These are phyloP conservation scores for Microcyclospora pomicola DNA, from an alignment of 2,329 filamentous ascomycete genomes.

Conservation along the genomic window DNA sequence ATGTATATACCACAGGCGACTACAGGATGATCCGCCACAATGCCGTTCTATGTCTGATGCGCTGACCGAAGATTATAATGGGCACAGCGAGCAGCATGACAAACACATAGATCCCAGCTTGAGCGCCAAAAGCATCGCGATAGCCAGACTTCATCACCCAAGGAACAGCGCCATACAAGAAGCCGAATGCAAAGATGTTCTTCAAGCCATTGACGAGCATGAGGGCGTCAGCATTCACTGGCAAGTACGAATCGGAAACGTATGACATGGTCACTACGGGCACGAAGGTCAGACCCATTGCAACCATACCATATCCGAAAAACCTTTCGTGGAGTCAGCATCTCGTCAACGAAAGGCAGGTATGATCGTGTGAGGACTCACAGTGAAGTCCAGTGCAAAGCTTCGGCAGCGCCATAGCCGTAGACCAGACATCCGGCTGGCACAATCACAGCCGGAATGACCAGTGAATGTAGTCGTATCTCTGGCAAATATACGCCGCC, in stretches of 20 bases:
- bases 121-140: constrained; percentile 24
- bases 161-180: constrained; percentile 32
- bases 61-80: constrained; percentile 21
- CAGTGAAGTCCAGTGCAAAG: constrained; percentile 30
- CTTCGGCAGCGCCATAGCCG: constrained; percentile 30
- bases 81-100: constrained; percentile 21
- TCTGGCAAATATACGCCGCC: constrained; percentile 34
- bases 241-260: constrained; percentile 26
- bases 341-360: not conserved
- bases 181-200: constrained; percentile 30
- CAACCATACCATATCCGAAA: constrained; percentile 35
- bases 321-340: constrained; percentile 13
- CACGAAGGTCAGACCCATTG: constrained; percentile 30
- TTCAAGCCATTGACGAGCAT: constrained; percentile 25
- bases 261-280: constrained; percentile 34
- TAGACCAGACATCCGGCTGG: constrained; percentile 32
- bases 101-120: constrained; percentile 25
- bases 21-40: constrained; percentile 26
- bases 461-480: constrained; percentile 27
- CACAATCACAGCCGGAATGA: constrained; percentile 29
- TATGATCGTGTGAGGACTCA: constrained; percentile 3
- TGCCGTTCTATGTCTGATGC: constrained; percentile 20
- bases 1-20: no score
- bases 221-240: constrained; percentile 25
- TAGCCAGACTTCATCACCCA: constrained; percentile 28